Base-by-base conservation (phyloP, 805 yeast genomes). In the Cyberlindnera amylophila region DNA sequence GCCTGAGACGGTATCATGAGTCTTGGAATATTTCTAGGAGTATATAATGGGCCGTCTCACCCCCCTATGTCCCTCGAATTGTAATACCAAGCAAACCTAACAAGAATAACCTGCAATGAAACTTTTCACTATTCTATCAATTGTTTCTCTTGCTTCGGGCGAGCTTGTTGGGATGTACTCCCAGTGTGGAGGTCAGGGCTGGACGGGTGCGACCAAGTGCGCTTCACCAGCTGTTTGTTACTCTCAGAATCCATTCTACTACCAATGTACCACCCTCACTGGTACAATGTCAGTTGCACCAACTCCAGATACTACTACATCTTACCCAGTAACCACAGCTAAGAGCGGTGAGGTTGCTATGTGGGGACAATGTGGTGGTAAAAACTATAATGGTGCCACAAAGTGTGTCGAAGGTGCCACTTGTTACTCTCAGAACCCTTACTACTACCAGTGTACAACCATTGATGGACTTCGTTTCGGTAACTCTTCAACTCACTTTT, bases 371-470 rank as follows among this genome's bases (percentile, higher is more conserved):
- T 39, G 42, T 39, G 42, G 42, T 39, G 42, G 42, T 19, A 5
- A 18, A 15, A 34, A 29, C 38, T 34, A 28, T n/a, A 15, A 4
- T 7, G 42, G 42, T 23, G 31, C 34, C 18, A 39, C 42, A 14
- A 29, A 29, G 6, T 58, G 64, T 55, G 50, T 37, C 9, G 32
- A 31, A 11, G 57, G 51, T 35, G 49, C 51, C 27, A 39, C 36
- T 23, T 59, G 62, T 45, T 34, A 36, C 21, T 42, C 52, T 1
- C 44, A 46, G 30, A 52, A 55, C 31, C 45, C 47, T 16, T 55
- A 35, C 46, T 58, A 57, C 40, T 52, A 45, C 42, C 61, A 56
- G 39, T 58, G 62, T 52, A 30, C 32, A 14, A 30, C 32, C 5
- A n/a, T 30, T 10, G 18, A 21, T 21, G 24, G 24, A 21, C 8